Base-by-base conservation (phyloP, 768 basidiomycete species). In the Fomitopsis pulvina region DNA sequence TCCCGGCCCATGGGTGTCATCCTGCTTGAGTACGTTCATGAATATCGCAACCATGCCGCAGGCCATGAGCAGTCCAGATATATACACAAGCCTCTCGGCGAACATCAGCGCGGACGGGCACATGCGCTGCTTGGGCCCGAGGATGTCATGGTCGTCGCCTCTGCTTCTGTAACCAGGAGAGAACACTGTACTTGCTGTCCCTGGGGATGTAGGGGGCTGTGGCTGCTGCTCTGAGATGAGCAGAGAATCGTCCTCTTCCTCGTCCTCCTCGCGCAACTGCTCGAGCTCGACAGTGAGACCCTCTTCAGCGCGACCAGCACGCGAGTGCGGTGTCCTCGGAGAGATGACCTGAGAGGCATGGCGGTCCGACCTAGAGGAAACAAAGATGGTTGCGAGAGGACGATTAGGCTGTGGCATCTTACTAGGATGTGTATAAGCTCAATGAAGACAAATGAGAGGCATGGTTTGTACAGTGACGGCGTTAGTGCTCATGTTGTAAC, bases 271-370 rank as follows among this genome's bases (percentile, higher is more conserved):
- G 11, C 38, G 47, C 22, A 68, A 41, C 25, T 75, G 67, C 20
- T 74, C 66, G 12, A 77, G 67, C 50, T 80, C 78, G n/a, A 69
- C 58, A 41, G 71, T 70, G 60, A 74, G 72, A 8, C 70, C 75
- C 59, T 79, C 77, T 59, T 82, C 78, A 43, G 74, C 73, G 59
- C 73, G 71, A 43, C 79, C 81, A 37, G 79, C 71, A 53, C 77
- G 77, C 29, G 79, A 78, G 63, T 78, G 81, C 45, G 82, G 81
- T 25, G 82, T 83, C 48, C 82, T 70, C 2, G 82, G 82, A 16
- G 80, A 82, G 29, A 70, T 57, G 4, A 50, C 39, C 47, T 58
- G 60, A 38, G 25, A 77, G 22, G 60, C 52, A 2, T 56, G 54
- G 3, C 47, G 42, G 1, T 48, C 32, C 1, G 60, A 55, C 37